phyloP scores from a whole-genome alignment of 441 rosid species.

The Erodium texanum region DNA sequence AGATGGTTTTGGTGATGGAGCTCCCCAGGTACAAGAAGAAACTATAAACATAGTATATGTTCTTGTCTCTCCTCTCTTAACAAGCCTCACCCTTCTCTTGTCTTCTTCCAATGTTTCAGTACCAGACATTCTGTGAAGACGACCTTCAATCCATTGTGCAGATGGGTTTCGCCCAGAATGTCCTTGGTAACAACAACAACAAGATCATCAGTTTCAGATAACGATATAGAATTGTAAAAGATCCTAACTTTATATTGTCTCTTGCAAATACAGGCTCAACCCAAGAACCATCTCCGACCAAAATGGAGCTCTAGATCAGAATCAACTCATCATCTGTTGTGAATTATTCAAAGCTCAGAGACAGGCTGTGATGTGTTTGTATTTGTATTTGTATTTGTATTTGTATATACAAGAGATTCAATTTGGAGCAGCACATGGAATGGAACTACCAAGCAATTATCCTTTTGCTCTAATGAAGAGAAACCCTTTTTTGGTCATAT shows the following conservation, averaged over 20 bases:
- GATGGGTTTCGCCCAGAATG: constrained; percentile 55
- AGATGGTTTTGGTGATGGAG: constrained; percentile 26
- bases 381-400: constrained; percentile 28
- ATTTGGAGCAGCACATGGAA: constrained; percentile 24
- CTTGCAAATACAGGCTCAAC: constrained; percentile 37
- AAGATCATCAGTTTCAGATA: too few relatives aligned
- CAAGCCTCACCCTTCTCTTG: not conserved
- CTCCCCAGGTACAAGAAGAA: constrained; percentile 37
- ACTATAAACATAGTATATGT: not conserved
- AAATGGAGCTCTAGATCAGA: constrained; percentile 48
- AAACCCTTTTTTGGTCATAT: constrained; percentile 11
- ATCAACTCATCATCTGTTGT: constrained; percentile 22
- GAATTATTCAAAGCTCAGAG: constrained; percentile 21
- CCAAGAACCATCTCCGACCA: constrained; percentile 38
- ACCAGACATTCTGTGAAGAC: constrained; percentile 45
- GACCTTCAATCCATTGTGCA: constrained; percentile 72
- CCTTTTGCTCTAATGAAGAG: constrained; percentile 23
- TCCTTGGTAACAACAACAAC: not conserved
- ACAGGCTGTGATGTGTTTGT: constrained; percentile 17
- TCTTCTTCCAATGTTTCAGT: constrained; percentile 22
- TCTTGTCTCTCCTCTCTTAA: not conserved
- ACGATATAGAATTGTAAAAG: too few relatives aligned
- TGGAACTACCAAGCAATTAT: constrained; percentile 20
- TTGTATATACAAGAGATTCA: constrained; percentile 49
- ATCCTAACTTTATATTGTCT: not conserved